Base-by-base conservation (phyloP, 306 rosid genomes). In the Sicyos edulis region DNA sequence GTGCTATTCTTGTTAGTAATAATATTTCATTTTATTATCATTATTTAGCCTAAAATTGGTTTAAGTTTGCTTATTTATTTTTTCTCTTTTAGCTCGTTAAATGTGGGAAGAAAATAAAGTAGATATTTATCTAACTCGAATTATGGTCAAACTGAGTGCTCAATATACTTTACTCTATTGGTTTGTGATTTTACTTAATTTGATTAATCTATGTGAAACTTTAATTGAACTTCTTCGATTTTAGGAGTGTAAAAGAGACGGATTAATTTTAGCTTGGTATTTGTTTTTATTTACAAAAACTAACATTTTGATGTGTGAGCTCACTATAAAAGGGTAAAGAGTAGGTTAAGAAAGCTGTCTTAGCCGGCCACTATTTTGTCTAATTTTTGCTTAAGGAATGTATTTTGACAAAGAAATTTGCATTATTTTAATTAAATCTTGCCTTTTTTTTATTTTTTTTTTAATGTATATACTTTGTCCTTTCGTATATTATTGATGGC, bases 341-440 rank as follows among this genome's bases (percentile, higher is more conserved):
- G 83, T 93, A 87, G 80, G 97, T 91, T 75, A 88, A 86, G 59
- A 54, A 88, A 88, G 96, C 88, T 88, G 88, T 85, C 86, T 87
- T 85, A 74, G 99, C 97, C 97, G 99, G 92, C 96, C 92, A 76
- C 54, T 72, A 54, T 74, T 83, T 89, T 89, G 95, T 91, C 95
- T 76, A 86, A 82, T 82, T 80, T 84, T 80, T 49, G 74, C 81
- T 82, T 80, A 80, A 74, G 82, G 73, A 82, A 60, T 79, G 74
- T 73, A 62, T 78, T 82, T 71, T 22, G 81, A 81, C 84, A 83
- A 83, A 78, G 73, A 72, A 59, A 72, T 58, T 60, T 50, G 57
- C 77, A 73, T n/a, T 74, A 68, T 59, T 83, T 83, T 83, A 54
- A 82, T 40, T 78, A 72, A 54, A 78, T 42, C 67, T 82, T 70